Conservation (phyloP, 2,329 filamentous ascomycete species). For the Verticillium longisporum region DNA sequence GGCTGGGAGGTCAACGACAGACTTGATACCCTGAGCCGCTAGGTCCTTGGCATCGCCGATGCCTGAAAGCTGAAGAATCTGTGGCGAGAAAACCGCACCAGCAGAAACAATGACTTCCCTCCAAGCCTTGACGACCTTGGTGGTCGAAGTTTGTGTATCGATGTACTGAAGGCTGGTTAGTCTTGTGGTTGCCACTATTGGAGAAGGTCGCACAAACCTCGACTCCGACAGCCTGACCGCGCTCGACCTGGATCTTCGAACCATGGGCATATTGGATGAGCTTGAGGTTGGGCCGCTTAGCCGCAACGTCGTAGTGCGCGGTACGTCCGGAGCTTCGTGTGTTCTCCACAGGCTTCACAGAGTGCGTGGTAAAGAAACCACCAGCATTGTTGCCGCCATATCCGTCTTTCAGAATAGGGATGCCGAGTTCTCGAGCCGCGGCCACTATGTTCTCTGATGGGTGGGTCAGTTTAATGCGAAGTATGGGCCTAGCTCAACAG, state of each 20-base stretch:
- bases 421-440: slow-evolving; percentile 13
- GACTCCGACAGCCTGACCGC: not conserved
- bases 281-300: not conserved
- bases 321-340: slow-evolving; percentile 20
- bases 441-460: slow-evolving; percentile 11
- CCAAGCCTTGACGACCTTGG: slow-evolving; percentile 5
- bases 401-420: slow-evolving; percentile 9
- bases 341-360: slow-evolving; percentile 15
- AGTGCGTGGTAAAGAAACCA: slow-evolving; percentile 16
- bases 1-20: slow-evolving; percentile 1
- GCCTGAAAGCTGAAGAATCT: slow-evolving; percentile 43
- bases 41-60: slow-evolving; percentile 33
- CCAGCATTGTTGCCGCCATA: slow-evolving; percentile 11
- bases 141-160: slow-evolving; percentile 1
- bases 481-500: too few relatives aligned
- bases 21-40: slow-evolving; percentile 25
- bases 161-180: slow-evolving; percentile 1
- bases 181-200: not conserved
- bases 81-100: slow-evolving; percentile 31
- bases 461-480: too few relatives aligned
- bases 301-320: slow-evolving; percentile 16
- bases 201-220: not conserved
- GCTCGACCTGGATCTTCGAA: not conserved
- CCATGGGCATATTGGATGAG: not conserved
- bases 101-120: slow-evolving; percentile 35